Evolutionary conservation across 2,329 filamentous ascomycete species (phyloP), one percentile per base, ranked within the genome.

Genomic region (Acrodontium crateriforme): DNA sequence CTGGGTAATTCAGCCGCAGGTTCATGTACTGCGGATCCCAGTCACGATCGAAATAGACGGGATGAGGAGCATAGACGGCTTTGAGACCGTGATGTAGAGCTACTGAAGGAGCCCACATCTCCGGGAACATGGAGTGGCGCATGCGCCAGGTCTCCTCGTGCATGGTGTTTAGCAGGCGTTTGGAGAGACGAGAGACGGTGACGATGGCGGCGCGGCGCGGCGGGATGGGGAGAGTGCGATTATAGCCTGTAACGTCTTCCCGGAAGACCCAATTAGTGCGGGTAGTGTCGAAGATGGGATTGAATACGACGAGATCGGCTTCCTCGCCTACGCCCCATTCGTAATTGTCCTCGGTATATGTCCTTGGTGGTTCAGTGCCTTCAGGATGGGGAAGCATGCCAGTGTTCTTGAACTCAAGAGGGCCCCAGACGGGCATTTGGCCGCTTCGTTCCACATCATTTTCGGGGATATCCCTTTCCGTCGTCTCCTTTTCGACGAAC

Each of bases 71-170:
- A 45, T 76, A 81, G 3, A 83, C 75, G 4, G 77, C 73, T 56
- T 87, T 87, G 26, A 85, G 61, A 5, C 81, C 79, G 48, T 89
- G 78, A 37, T 83, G 69, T 11, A 87, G 63, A 0, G 78, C 72
- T 15, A 77, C 69, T 0, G 77, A 77, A 30, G 78, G 74, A 1
- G 78, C 72, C 35, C 74, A 78, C 78, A 87, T 84, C 49, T 87
- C 80, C 0, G 78, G 79, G 32, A 76, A 78, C 43, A 85, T 73
- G 45, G 59, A 57, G 46, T 83, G 78, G 44, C 78, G 77, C 37
- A 78, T 76, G 9, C 69, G 65, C 37, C 77, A 62, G 29, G 79
- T 80, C 50, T 85, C 81, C 18, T 71, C 65, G 46, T 87, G 78
- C 78, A 85, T 85, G 36, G 74, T 66, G 40, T 81, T 68, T 18